Evolutionary conservation across 768 basidiomycete species (phyloP), one percentile per base, ranked within the genome.

Genomic region (Termitomyces sp.): DNA sequence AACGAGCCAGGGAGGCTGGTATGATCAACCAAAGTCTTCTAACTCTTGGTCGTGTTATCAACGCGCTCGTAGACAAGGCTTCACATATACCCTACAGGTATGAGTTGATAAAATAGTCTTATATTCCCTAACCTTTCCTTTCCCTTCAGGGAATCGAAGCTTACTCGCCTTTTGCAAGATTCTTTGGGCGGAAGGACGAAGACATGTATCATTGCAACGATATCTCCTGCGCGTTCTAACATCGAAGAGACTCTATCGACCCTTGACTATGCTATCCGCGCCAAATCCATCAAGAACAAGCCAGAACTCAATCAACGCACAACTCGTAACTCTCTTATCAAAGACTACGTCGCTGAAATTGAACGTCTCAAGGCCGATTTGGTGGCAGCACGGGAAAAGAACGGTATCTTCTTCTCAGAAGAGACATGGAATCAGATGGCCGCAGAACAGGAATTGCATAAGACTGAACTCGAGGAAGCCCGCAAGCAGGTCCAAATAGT

Each of bases 11-110:
- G 61, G 97, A 99, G 67, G 97, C 97, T 1, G 97, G 97, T 11
- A 97, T 95, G 90, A 98, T 99, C 70, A 99, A 98, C 66, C 93
- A 97, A 72, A 95, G 92, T 66, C 76, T 99, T 49, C 77, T 99
- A 2, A 98, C 97, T n/a, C 84, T 99, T 14, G 97, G 97, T 0
- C 78, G 97, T 33, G 97, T 98, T 38, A 98, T 99, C 64, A 97
- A 95, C 60, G 91, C 91, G 10, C 80, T 99, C 44, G 97, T 98
- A 53, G 95, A 98, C 64, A 88, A 84, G 62, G 86, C 91, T 0
- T 78, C 85, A 31, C 97, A 98, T 67, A 88, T 98, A 45, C 97
- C 97, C 7, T 99, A 98, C 69, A 84, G 94, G 91, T 91, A 60
- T 55, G 79, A n/a, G 40, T 37, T 8, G 9, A 17, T 9, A 14